phyloP scores from a whole-genome alignment of 176 grass and related monocot species.

The Hordeum vulgare region DNA sequence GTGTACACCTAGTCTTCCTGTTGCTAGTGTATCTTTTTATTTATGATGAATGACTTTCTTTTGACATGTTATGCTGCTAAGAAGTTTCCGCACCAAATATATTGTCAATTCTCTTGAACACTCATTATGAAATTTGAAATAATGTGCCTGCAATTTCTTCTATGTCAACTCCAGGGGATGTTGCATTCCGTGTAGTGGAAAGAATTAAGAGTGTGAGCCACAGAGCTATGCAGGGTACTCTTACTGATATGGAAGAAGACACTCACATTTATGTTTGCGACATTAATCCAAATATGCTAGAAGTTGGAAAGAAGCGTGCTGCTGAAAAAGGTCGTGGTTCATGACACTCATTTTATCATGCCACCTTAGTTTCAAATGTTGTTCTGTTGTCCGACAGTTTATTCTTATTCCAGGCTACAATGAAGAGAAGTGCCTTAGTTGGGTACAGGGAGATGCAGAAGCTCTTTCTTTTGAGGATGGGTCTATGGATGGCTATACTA shows the following conservation, averaged over 20 bases:
- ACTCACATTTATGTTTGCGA: conserved; percentile 87
- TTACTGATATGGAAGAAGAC: conserved; percentile 63
- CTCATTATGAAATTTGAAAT: background rate
- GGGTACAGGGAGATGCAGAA: conserved; percentile 91
- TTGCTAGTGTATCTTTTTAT: background rate
- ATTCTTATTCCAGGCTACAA: conserved; percentile 37
- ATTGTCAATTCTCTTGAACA: background rate
- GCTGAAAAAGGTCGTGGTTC: conserved; percentile 53
- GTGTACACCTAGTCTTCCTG: background rate
- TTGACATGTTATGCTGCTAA: background rate
- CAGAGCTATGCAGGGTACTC: conserved; percentile 45
- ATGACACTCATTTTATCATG: background rate
- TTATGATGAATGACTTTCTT: background rate
- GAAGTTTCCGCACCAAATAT: background rate
- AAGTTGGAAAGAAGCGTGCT: conserved; percentile 81
- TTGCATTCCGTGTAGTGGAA: conserved; percentile 79
- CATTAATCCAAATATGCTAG: conserved; percentile 93
- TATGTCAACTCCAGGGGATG: conserved; percentile 56
- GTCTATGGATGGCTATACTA: conserved; percentile 94
- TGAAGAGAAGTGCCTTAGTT: conserved; percentile 52
- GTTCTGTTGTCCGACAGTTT: background rate
- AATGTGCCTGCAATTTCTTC: background rate
- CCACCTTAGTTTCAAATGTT: background rate
- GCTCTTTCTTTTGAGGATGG: conserved; percentile 77
- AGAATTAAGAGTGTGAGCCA: conserved; percentile 61